Conservation (phyloP, 169 alveolate genomes). For the Plasmodium relictum region DNA sequence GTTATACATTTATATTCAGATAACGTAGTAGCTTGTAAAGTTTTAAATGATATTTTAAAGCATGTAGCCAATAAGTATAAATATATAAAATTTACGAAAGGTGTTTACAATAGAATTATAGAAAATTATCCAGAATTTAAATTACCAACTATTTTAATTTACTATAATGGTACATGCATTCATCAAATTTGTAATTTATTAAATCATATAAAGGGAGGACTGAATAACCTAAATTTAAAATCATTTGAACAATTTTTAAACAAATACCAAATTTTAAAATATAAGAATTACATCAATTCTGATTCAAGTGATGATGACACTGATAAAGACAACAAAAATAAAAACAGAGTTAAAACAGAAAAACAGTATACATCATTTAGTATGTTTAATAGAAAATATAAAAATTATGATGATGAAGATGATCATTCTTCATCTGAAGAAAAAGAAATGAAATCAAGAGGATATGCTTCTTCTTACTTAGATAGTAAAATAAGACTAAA, state of each 20-base stretch:
- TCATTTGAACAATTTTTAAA: slow-evolving; percentile 33
- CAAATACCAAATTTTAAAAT: slow-evolving; percentile 30
- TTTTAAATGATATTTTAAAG: slow-evolving; percentile 67
- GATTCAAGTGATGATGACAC: background rate
- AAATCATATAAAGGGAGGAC: slow-evolving; percentile 34
- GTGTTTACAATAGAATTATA: slow-evolving; percentile 77
- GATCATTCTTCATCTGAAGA: slow-evolving; percentile 25
- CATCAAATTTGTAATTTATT: slow-evolving; percentile 80
- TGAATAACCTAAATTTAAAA: slow-evolving; percentile 39
- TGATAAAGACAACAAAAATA: background rate
- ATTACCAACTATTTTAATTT: slow-evolving; percentile 84
- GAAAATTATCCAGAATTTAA: slow-evolving; percentile 86
- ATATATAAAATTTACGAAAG: slow-evolving; percentile 85
- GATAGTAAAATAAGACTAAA: slow-evolving; percentile 11
- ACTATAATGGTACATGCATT: slow-evolving; percentile 82
- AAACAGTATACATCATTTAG: slow-evolving; percentile 56
- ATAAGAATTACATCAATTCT: background rate
- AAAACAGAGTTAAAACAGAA: slow-evolving; percentile 20
- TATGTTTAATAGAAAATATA: slow-evolving; percentile 15
- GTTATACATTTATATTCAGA: slow-evolving; percentile 83
- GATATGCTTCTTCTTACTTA: slow-evolving; percentile 6
- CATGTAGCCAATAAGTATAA: slow-evolving; percentile 79
- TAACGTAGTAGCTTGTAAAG: slow-evolving; percentile 77
- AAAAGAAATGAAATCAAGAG: slow-evolving; percentile 28
- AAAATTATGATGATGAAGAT: background rate